These are phyloP conservation scores for Carex cristatella DNA, from an alignment of 176 grass and related monocot genomes.

Conservation along the genomic window DNA sequence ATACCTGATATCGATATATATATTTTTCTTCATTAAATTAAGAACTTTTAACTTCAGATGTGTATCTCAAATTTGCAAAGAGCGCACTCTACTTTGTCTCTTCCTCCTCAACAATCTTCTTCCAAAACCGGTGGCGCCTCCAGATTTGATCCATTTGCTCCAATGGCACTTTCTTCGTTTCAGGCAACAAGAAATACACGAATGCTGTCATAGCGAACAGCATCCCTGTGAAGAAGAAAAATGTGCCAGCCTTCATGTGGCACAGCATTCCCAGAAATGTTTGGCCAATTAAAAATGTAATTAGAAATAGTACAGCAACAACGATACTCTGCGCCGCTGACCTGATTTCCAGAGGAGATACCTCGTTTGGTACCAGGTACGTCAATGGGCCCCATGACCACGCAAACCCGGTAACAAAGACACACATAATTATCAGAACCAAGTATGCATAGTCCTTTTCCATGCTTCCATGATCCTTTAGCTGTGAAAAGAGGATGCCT, in stretches of 20 bases:
- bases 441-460: conserved; percentile 39
- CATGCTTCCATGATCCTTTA: conserved; percentile 57
- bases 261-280: conserved; percentile 58
- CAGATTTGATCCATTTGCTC: conserved; percentile 82
- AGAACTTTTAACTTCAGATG: conserved; percentile 50
- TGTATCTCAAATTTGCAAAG: conserved; percentile 40
- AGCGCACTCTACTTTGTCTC: conserved; percentile 30
- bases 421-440: conserved; percentile 50
- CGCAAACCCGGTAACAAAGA: conserved; percentile 58
- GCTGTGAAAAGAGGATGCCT: conserved; percentile 44
- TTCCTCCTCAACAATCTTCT: conserved; percentile 40
- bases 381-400: conserved; percentile 86
- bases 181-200: conserved; percentile 53
- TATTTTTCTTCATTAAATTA: conserved; percentile 45
- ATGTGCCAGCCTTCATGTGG: conserved; percentile 48
- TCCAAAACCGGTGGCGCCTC: conserved; percentile 67
- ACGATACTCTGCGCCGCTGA: conserved; percentile 72
- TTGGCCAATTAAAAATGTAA: conserved; percentile 54
- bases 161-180: conserved; percentile 70
- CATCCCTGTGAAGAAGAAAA: conserved; percentile 50
- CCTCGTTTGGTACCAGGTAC: conserved; percentile 55
- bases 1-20: not conserved
- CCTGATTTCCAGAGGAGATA: conserved; percentile 65
- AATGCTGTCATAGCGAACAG: conserved; percentile 52
- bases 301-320: conserved; percentile 54